Evolutionary conservation across 2,329 filamentous ascomycete genomes (phyloP).

Genomic region (Ophiostoma fasciatum): DNA sequence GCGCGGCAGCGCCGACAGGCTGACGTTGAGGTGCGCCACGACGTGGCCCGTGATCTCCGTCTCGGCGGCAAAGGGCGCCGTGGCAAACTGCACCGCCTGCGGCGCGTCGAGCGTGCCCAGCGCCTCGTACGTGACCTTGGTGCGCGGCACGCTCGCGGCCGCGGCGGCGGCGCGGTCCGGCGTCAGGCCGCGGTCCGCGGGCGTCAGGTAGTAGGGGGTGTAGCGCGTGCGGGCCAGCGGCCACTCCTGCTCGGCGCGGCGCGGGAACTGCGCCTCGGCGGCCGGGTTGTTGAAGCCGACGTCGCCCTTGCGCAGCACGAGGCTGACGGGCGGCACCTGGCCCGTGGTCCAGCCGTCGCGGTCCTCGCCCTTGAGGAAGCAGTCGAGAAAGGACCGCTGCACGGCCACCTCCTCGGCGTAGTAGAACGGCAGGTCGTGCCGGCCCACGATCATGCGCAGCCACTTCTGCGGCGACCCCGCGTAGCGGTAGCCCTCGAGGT

Average conservation of each 20-base stretch:
- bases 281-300: constrained; percentile 51
- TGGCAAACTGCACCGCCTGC: constrained; percentile 38
- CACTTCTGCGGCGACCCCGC: constrained; percentile 55
- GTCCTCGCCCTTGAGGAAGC: constrained; percentile 56
- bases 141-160: background rate
- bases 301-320: constrained; percentile 50
- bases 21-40: constrained; percentile 38
- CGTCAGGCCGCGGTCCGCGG: constrained; percentile 25
- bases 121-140: constrained; percentile 37
- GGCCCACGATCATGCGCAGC: constrained; percentile 52
- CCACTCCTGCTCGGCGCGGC: constrained; percentile 47
- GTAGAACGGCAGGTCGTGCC: constrained; percentile 61
- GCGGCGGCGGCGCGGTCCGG: constrained; percentile 17
- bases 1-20: constrained; percentile 44
- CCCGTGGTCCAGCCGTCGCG: constrained; percentile 44
- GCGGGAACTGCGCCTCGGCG: constrained; percentile 38
- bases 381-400: constrained; percentile 53
- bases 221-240: constrained; percentile 52
- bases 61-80: constrained; percentile 40
- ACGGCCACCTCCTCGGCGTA: constrained; percentile 53
- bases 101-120: constrained; percentile 39
- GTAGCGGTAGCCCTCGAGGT: constrained; percentile 48
- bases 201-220: constrained; percentile 43
- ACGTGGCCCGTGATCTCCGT: constrained; percentile 58
- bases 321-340: constrained; percentile 42